Percentiles rank a stretch among this genome's conserved stretches.
Conservation (phyloP, 2,329 filamentous ascomycete species). For the Colletotrichum lindemuthianum region DNA sequence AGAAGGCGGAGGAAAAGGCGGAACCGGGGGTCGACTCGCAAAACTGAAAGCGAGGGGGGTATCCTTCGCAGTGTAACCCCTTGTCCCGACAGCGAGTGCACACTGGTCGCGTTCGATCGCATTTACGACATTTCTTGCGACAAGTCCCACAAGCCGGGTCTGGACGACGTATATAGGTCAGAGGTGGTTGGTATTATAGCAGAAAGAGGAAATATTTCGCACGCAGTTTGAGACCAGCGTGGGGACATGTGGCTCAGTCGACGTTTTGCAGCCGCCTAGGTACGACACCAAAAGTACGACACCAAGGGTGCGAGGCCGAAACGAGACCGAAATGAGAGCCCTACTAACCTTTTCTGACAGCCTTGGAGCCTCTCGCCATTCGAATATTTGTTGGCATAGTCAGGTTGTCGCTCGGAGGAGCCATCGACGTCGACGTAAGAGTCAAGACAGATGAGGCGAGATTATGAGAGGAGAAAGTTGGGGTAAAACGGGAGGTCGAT, state of each 20-base stretch:
- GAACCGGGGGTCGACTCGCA: slow-evolving; percentile 37
- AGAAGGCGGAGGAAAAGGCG: neutral
- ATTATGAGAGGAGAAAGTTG: too few relatives aligned
- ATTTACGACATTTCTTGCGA: slow-evolving; percentile 46
- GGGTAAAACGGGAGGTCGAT: too few relatives aligned
- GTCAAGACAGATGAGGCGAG: too few relatives aligned
- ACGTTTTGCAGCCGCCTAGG: neutral
- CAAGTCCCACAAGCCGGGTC: slow-evolving; percentile 46
- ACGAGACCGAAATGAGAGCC: neutral
- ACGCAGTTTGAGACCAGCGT: neutral
- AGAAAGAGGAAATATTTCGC: slow-evolving; percentile 8
- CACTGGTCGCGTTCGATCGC: slow-evolving; percentile 42
- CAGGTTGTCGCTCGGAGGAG: neutral
- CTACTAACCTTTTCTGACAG: slow-evolving; percentile 25
- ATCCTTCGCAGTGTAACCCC: slow-evolving; percentile 45
- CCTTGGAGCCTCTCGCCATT: slow-evolving; percentile 22
- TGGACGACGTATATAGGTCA: slow-evolving; percentile 12
- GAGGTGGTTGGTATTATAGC: neutral
- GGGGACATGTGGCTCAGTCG: neutral
- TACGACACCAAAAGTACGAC: neutral
- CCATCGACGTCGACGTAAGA: neutral
- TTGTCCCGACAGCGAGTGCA: slow-evolving; percentile 43
- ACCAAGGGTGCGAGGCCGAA: too few relatives aligned
- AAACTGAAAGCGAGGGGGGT: slow-evolving; percentile 44
- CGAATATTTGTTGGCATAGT: slow-evolving; percentile 8